A percentile compares a stretch with the other conserved stretches of the same genome.
Evolutionary conservation across 2,329 filamentous ascomycete species (phyloP).

Genomic region (Coniochaeta pulveracea): DNA sequence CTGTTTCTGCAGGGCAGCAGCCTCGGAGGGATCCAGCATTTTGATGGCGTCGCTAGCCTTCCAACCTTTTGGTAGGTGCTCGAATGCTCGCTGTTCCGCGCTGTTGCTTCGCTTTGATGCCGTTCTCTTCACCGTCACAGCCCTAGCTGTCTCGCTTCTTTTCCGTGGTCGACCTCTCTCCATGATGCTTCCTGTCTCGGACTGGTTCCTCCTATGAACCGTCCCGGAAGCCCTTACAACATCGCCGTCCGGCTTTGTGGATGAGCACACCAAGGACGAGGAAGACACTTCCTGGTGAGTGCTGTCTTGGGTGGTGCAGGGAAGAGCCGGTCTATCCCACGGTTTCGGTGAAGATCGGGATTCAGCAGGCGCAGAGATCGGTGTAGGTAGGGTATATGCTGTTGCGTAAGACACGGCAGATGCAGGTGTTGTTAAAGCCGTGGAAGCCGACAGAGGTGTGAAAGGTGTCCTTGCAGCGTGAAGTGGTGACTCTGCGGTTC

Average conservation of each 20-base stretch:
- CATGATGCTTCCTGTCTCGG: conserved; percentile 47
- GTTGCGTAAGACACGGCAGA: conserved; percentile 28
- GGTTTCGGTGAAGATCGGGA: conserved; percentile 29
- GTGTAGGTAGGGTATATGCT: conserved; percentile 31
- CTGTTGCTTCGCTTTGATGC: conserved; percentile 33
- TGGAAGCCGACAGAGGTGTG: conserved; percentile 30
- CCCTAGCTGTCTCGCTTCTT: conserved; percentile 28
- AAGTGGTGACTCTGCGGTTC: conserved; percentile 35
- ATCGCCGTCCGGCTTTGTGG: too few species aligned
- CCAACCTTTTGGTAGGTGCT: conserved; percentile 48
- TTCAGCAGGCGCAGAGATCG: conserved; percentile 37
- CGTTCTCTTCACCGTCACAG: conserved; percentile 22
- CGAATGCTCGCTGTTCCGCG: conserved; percentile 45
- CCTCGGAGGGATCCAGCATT: conserved; percentile 35
- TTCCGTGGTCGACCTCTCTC: conserved; percentile 51
- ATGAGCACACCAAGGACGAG: too few species aligned
- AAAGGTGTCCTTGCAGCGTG: conserved; percentile 30
- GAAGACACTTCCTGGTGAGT: conserved; percentile 21
- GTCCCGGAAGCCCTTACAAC: too few species aligned
- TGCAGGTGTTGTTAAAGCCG: conserved; percentile 28
- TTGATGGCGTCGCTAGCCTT: conserved; percentile 38
- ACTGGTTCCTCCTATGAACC: conserved; percentile 40
- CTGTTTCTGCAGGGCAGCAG: conserved; percentile 43
- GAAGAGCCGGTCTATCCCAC: conserved; percentile 26
- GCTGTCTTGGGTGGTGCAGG: conserved; percentile 12